Evolutionary conservation across 73 alveolate species (phyloP), one percentile per base, ranked within the genome.

Genomic region (Paramecium sexaurelia): DNA sequence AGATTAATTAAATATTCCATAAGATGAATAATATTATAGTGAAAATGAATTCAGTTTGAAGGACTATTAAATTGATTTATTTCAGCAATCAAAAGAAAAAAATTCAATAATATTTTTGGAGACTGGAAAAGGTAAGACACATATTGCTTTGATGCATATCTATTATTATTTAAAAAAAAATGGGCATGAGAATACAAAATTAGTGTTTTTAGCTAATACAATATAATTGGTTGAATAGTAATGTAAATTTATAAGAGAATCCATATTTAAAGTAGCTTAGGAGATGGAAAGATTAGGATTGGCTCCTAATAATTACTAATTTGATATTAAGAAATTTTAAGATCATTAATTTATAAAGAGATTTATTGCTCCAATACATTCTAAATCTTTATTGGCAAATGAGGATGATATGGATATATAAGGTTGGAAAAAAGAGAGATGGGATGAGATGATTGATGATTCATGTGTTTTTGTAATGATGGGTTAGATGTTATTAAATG

Each of bases 121-220:
- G 6, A 88, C 94, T 10, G 94, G 94, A 29, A 27, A 24, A 22
- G 94, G 94, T 20, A 88, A 88, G 71, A 88, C 94, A 43, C 51
- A 55, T 36, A 56, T 88, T 8, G 89, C 94, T 15, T 36, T 82
- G 10, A 88, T 88, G 94, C 94, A 68, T 41, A 66, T 88, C 22
- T 61, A 88, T 69, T 69, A 88, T 71, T 68, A 68, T 19, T 22
- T 88, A 4, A 61, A 69, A 69, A 88, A 88, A 37, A 17, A 88
- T 9, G 94, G 47, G 17, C 6, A 9, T n/a, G 1, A 68, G 26
- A 88, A 88, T 41, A 69, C 55, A 15, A 88, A 88, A 11, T 55
- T 88, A 68, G 24, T 88, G 5, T 88, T 88, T 88, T 33, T 88
- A 29, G 94, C 90, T 0, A 88, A 66, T 22, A 88, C 94, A 5